Base-by-base conservation (phyloP, 225 moss, liverwort and hornwort species). In the Pseudoscleropodium purum region DNA sequence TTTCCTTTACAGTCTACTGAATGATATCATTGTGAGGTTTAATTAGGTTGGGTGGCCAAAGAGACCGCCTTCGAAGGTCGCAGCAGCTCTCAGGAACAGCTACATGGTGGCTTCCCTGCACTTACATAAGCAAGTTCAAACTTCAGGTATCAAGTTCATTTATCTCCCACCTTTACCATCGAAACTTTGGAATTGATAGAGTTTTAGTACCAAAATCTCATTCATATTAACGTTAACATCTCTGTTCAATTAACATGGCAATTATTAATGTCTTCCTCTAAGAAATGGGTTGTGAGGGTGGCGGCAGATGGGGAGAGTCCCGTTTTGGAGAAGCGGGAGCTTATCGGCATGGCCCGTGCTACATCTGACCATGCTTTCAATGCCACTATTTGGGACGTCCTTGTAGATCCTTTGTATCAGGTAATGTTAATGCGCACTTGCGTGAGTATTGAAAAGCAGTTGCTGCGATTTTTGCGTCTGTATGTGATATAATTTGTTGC, bases 371-470 rank as follows among this genome's bases (percentile, higher is more conserved):
- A 99, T 74, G 99, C 99, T 72, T 99, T 99, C 61, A 99, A 99
- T 91, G 99, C 99, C 45, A 99, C 99, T 69, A 99, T 99, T 87
- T 99, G 99, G 99, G 99, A 99, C 87, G 99, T 99, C 69, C 99
- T 99, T 77, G 94, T 99, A 80, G 97, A 99, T 94, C 99, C 99
- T 88, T 84, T 96, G 77, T 97, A 97, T 90, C 99, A 99, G 97
- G 98, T 98, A 79, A 85, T 61, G 33, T 26, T 39, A 51, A 62
- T 87, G n/a, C 34, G 43, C 72, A 74, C 52, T 29, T 56, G 60
- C 14, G 29, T 86, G 86, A 85, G 18, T 80, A 61, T 77, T 68
- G 29, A 52, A 29, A 60, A 10, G 64, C 51, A 66, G 30, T 56
- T 52, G 52, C 26, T n/a, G 67, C 72, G 59, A 43, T n/a, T 68